Conservation (phyloP, 2,329 filamentous ascomycete species). For the Stachybotrys elegans region DNA sequence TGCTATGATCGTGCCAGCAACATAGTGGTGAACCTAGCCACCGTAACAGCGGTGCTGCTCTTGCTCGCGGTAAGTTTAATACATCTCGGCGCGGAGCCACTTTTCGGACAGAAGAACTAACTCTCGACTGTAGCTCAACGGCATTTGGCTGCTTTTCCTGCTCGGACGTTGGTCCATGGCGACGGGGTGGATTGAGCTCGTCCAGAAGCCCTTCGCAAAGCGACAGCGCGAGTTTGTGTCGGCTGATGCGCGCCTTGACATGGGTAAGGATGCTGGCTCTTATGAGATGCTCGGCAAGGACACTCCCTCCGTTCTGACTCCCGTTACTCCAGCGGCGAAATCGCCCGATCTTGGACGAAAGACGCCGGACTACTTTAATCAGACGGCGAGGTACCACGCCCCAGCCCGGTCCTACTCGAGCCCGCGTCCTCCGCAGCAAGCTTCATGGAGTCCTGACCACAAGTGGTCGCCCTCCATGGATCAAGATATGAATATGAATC, state of each 20-base stretch:
- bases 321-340: slow-evolving; percentile 35
- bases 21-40: slow-evolving; percentile 69
- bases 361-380: slow-evolving; percentile 52
- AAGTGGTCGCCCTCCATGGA: slow-evolving; percentile 28
- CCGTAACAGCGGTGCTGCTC: slow-evolving; percentile 75
- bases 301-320: slow-evolving; percentile 49
- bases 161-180: slow-evolving; percentile 83
- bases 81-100: no score
- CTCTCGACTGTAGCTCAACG: slow-evolving; percentile 56
- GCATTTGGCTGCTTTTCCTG: slow-evolving; percentile 78
- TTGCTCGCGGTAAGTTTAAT: slow-evolving; percentile 64
- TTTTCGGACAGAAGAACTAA: not conserved
- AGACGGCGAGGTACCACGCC: slow-evolving; percentile 48
- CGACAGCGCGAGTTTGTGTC: slow-evolving; percentile 80
- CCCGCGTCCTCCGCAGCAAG: slow-evolving; percentile 40
- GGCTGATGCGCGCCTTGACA: slow-evolving; percentile 64
- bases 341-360: slow-evolving; percentile 32
- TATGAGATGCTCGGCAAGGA: slow-evolving; percentile 76
- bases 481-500: slow-evolving; percentile 40
- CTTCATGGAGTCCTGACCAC: slow-evolving; percentile 38
- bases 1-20: slow-evolving; percentile 58
- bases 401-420: slow-evolving; percentile 53
- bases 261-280: slow-evolving; percentile 60
- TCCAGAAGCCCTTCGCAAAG: slow-evolving; percentile 41
- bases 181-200: slow-evolving; percentile 70